Evolutionary conservation across 768 basidiomycete species (phyloP), one percentile per base, ranked within the genome.

Genomic region (Rhodotorula kratochvilovae): DNA sequence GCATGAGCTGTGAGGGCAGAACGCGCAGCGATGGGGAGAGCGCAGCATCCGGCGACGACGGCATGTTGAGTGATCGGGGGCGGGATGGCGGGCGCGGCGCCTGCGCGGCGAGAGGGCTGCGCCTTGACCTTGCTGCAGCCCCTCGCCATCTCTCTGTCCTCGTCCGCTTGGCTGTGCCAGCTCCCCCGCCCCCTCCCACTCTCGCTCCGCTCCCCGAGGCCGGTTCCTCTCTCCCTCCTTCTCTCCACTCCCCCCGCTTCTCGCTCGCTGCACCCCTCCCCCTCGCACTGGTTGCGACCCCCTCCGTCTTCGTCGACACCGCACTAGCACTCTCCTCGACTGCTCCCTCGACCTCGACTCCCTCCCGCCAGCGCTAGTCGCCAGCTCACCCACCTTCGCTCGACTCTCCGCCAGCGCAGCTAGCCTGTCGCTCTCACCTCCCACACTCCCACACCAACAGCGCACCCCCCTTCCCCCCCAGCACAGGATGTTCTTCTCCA

Each of bases 141-240:
- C 55, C 48, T 53, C 55, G 65, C 73, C 68, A 67, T 70, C 68
- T 67, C 63, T 59, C 57, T 31, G 15, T n/a, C 29, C 56, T 55
- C 43, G 15, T 35, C 16, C 27, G 48, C 43, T 48, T 56, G 33
- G n/a, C 27, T n/a, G 43, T 39, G 39, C 36, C 39, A 39, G 57
- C 42, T 59, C 21, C 36, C n/a, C 46, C 27, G 13, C 17, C 43
- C 29, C 39, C 51, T 29, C 42, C 59, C 15, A 3, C 19, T 33
- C 54, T 4, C 6, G 8, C 55, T 61, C 57, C 43, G 23, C 10
- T 31, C 12, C 61, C 50, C 4, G 50, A 54, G 72, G 48, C 72
- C 53, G 72, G 72, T 43, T 57, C 54, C 62, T 67, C 66, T 64
- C 65, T 68, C 54, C 60, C 66, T 67, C 61, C 61, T 51, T 43